Conservation (phyloP, 306 rosid species). For the Sicyos edulis region DNA sequence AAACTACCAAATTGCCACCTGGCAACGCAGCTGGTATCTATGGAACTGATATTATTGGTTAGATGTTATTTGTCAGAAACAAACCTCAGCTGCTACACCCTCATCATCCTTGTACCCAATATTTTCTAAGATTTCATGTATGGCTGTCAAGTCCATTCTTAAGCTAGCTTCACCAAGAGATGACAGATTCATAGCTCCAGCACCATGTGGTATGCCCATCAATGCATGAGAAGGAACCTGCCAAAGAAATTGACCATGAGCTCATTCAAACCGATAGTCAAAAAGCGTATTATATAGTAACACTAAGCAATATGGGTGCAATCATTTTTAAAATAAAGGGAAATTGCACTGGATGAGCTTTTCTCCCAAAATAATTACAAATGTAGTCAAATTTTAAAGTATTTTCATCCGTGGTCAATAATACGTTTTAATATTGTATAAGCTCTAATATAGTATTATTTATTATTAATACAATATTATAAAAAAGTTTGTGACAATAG, state of each 20-base stretch:
- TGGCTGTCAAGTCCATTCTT: conserved; percentile 78
- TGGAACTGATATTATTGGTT: not conserved
- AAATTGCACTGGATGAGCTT: no score
- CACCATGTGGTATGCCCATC: conserved; percentile 73
- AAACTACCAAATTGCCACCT: not conserved
- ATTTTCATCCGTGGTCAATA: no score
- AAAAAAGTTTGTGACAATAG: no score
- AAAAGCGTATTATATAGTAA: not conserved
- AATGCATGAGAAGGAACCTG: conserved; percentile 87
- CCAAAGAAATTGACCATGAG: conserved; percentile 20
- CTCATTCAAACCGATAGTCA: conserved; percentile 26
- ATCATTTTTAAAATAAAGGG: no score
- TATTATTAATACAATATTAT: no score
- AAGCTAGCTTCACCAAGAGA: conserved; percentile 83
- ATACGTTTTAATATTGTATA: no score
- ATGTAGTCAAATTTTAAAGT: no score
- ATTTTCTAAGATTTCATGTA: conserved; percentile 79
- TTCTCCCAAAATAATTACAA: no score
- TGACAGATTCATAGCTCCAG: conserved; percentile 51
- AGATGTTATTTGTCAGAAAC: conserved; percentile 24
- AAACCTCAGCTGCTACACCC: conserved; percentile 89
- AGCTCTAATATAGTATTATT: no score
- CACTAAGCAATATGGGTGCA: no score
- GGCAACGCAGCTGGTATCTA: conserved; percentile 27
- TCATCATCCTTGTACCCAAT: conserved; percentile 91